Evolutionary conservation across 192 early-diverging fungal genomes (phyloP), one percentile per base, ranked within the genome.

Genomic region (Thoreauomyces humboldtii): DNA sequence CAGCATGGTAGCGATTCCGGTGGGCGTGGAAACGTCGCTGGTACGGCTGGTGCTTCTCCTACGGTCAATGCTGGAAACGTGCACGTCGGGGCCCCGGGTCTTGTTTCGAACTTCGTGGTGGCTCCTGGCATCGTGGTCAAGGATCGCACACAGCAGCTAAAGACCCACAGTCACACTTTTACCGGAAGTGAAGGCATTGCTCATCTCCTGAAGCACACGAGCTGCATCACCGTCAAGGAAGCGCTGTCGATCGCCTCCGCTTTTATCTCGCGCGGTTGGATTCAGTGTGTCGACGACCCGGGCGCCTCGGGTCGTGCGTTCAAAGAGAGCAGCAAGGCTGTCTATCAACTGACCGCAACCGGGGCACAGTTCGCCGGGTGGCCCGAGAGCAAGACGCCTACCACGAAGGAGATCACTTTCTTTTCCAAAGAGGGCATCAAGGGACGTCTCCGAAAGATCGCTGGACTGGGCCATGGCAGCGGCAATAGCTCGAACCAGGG

Each of bases 131-230:
- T 77, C 15, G 50, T 61, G 31, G 31, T 77, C 36, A 60, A 63
- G 12, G 66, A 72, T 34, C 55, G 65, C 31, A 45, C 56, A 27
- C 31, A 59, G 34, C 44, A 51, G n/a, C 36, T 71, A 17, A 73
- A 73, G 42, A 63, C 47, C 3, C 69, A 73, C 33, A 51, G 67
- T 14, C 54, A 73, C 59, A 65, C 71, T 1, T 73, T 73, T 44
- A 58, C 65, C 14, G 77, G 77, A 1, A 12, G 31, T 7, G 70
- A 61, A n/a, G 50, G 32, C 36, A 52, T 78, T 6, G 66, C 48
- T 35, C 73, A 71, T 71, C 27, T 78, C 35, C 41, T 78, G 24
- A 56, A 32, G 12, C 22, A 55, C 48, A 63, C 67, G 7, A 31
- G 61, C n/a, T 54, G 50, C 29, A 38, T 72, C 14, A 53, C 70